Conservation (phyloP, 129 eudicot genomes). For the Flaveria bidentis region DNA sequence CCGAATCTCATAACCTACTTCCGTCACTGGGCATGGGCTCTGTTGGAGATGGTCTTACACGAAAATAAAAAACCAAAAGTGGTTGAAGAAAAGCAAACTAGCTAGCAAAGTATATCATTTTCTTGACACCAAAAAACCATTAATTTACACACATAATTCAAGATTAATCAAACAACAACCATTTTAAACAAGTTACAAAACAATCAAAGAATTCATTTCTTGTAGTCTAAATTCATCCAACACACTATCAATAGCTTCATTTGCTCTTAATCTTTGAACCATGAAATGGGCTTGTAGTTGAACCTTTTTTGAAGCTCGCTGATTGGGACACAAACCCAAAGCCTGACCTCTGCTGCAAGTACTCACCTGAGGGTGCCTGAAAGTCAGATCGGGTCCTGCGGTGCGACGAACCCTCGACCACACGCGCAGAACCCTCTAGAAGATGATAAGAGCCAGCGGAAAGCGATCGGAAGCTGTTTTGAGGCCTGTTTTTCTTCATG, state of each 20-base stretch:
- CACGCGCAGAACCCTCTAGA: background rate
- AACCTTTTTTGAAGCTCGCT: constrained; percentile 10
- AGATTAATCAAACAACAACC: constrained; percentile 12
- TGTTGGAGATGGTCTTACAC: no score
- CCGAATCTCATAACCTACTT: no score
- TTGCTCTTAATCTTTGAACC: constrained; percentile 14
- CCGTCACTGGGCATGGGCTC: no score
- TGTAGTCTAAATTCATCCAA: background rate
- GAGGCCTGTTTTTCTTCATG: constrained; percentile 37
- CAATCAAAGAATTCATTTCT: constrained; percentile 25
- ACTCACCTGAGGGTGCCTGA: constrained; percentile 26
- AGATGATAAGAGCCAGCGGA: constrained; percentile 22
- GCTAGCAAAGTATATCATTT: no score
- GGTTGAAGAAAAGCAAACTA: no score
- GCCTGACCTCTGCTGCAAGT: constrained; percentile 13
- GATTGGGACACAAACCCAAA: constrained; percentile 7
- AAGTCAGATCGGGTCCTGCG: constrained; percentile 36
- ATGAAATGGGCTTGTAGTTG: background rate
- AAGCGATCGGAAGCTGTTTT: constrained; percentile 37
- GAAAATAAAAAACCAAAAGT: no score
- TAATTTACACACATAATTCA: constrained; percentile 6
- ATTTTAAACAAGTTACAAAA: constrained; percentile 9
- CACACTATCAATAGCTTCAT: background rate
- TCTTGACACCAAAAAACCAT: background rate
- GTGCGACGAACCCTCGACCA: constrained; percentile 39